phyloP scores from a whole-genome alignment of 345 rosid species.

The Hevea brasiliensis region DNA sequence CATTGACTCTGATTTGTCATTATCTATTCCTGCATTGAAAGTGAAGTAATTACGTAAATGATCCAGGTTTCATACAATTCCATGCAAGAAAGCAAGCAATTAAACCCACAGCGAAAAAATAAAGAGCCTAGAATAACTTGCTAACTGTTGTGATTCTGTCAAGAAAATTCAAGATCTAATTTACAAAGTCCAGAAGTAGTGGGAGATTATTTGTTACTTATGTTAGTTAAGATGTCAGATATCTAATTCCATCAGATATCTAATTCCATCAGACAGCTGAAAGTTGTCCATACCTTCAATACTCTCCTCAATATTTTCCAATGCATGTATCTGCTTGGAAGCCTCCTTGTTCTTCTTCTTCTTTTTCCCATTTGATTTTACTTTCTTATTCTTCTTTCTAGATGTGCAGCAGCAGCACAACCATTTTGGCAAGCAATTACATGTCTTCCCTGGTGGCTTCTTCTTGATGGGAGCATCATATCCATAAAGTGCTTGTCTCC shows the following conservation, averaged over 20 bases:
- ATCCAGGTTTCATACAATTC: conserved; percentile 5
- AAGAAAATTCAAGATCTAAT: background rate
- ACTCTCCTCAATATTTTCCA: conserved; percentile 76
- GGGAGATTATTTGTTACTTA: background rate
- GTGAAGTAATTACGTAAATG: conserved; percentile 1
- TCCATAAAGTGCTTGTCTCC: conserved; percentile 86
- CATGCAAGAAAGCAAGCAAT: background rate
- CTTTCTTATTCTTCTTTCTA: conserved; percentile 51
- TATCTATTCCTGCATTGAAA: conserved; percentile 39
- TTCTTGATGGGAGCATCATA: conserved; percentile 77
- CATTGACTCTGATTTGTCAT: conserved; percentile 45
- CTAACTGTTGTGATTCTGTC: background rate
- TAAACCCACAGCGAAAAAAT: background rate
- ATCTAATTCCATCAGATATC: background rate
- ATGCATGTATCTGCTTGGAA: conserved; percentile 65
- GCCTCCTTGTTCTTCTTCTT: conserved; percentile 56
- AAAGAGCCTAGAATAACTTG: too few relatives aligned
- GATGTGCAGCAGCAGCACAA: conserved; percentile 50
- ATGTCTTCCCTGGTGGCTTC: conserved; percentile 65
- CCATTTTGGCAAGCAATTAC: conserved; percentile 91
- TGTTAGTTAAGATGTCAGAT: background rate
- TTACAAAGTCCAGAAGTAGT: background rate
- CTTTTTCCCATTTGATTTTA: conserved; percentile 41
- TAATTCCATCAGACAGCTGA: too few relatives aligned
- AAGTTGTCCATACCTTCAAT: conserved; percentile 41